A percentile compares a stretch with the other conserved stretches of the same genome.
Evolutionary conservation across 2,329 filamentous ascomycete species (phyloP).

Genomic region (Alternaria dauci): DNA sequence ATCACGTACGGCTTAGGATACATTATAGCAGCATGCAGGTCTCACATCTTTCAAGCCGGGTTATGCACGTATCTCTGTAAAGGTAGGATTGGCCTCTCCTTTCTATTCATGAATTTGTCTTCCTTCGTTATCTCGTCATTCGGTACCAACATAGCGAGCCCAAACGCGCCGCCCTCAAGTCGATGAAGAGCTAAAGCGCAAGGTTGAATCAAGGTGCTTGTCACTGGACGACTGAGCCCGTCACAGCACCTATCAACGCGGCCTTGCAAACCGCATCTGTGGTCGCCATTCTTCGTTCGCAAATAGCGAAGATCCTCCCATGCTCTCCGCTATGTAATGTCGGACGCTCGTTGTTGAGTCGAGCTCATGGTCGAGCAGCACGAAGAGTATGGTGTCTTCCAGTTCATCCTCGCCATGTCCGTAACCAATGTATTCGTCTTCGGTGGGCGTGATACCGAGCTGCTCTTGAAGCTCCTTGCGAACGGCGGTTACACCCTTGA

Average conservation of each 20-base stretch:
- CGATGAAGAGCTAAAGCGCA: neutral
- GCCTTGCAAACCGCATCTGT: neutral
- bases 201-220: neutral
- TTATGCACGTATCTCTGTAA: neutral
- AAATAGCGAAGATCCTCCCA: slow-evolving; percentile 4
- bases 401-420: neutral
- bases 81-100: neutral
- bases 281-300: neutral
- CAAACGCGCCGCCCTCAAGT: too few species aligned
- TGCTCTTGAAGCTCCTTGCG: neutral
- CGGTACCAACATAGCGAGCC: neutral
- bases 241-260: neutral
- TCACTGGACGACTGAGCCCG: neutral
- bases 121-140: neutral
- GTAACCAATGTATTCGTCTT: neutral
- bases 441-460: neutral
- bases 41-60: neutral
- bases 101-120: neutral
- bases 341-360: neutral
- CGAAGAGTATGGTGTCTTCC: neutral
- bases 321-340: neutral
- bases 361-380: slow-evolving; percentile 3
- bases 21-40: neutral
- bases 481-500: neutral
- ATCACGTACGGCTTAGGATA: neutral